Evolutionary conservation across 2,329 filamentous ascomycete genomes (phyloP).

Genomic region (Clarireedia sp.): DNA sequence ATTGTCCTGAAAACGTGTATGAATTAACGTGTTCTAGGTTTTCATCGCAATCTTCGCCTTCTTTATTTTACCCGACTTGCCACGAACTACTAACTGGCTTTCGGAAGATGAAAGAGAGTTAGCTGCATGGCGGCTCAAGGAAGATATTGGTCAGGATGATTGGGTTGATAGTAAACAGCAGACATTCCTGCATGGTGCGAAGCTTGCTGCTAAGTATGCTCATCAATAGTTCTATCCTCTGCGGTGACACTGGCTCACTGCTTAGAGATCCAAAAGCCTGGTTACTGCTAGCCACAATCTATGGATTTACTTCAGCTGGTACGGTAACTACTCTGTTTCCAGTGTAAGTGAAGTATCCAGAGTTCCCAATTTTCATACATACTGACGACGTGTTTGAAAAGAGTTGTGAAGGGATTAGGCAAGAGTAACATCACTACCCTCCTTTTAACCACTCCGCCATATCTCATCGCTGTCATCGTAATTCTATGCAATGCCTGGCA

Average conservation of each 20-base stretch:
- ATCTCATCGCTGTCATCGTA: constrained; percentile 16
- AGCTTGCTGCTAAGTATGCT: neutral
- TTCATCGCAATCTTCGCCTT: constrained; percentile 2
- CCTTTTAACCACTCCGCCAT: constrained; percentile 16
- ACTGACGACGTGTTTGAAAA: neutral
- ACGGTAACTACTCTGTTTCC: constrained; percentile 28
- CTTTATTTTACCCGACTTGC: constrained; percentile 45
- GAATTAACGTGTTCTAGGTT: neutral
- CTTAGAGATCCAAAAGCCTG: constrained; percentile 6
- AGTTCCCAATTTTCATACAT: neutral
- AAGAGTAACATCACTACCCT: neutral
- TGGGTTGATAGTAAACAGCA: constrained; percentile 8
- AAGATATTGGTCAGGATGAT: constrained; percentile 9
- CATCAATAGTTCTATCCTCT: neutral
- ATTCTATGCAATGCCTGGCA: constrained; percentile 11
- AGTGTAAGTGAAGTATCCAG: neutral
- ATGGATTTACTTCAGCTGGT: constrained; percentile 10
- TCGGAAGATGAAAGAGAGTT: constrained; percentile 37
- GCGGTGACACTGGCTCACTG: neutral
- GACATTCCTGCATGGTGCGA: constrained; percentile 4
- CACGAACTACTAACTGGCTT: constrained; percentile 45
- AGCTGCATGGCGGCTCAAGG: constrained; percentile 23
- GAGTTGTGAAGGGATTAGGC: constrained; percentile 1
- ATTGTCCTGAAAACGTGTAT: neutral
- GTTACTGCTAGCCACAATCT: constrained; percentile 4